A percentile compares a stretch with the other conserved stretches of the same genome.
Evolutionary conservation across 2,329 filamentous ascomycete species (phyloP).

Genomic region (Diaporthe ampelina): DNA sequence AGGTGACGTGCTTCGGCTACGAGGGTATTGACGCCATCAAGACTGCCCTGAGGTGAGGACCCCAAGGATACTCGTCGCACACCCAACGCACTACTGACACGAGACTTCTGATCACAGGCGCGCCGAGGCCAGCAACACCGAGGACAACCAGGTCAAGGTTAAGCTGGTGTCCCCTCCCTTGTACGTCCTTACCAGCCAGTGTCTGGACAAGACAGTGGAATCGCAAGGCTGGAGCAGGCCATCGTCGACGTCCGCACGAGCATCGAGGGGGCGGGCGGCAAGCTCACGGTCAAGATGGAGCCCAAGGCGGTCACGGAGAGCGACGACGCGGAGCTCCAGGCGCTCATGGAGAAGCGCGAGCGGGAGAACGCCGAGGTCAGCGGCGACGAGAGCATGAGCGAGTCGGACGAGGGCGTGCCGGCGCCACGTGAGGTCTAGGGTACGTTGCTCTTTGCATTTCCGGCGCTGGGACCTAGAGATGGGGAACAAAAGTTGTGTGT

Average conservation of each 20-base stretch:
- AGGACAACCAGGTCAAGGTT: slow-evolving; percentile 96
- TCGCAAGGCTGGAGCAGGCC: slow-evolving; percentile 86
- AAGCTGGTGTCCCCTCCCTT: slow-evolving; percentile 97
- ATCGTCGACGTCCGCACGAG: slow-evolving; percentile 88
- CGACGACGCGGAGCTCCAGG: slow-evolving; percentile 96
- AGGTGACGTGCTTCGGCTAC: slow-evolving; percentile 95
- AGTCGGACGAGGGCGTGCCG: slow-evolving; percentile 90
- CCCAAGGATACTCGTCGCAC: neutral
- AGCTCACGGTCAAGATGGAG: slow-evolving; percentile 95
- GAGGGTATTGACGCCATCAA: slow-evolving; percentile 99
- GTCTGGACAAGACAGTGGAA: slow-evolving; percentile 90
- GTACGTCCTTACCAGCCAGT: slow-evolving; percentile 96
- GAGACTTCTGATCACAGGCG: slow-evolving; percentile 48
- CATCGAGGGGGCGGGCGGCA: slow-evolving; percentile 84
- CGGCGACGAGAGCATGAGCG: slow-evolving; percentile 95
- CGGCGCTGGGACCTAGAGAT: slow-evolving; percentile 38
- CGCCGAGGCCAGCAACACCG: slow-evolving; percentile 92
- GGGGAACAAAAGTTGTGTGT: slow-evolving; percentile 33
- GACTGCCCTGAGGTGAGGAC: slow-evolving; percentile 78
- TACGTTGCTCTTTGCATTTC: slow-evolving; percentile 36
- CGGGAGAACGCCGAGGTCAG: slow-evolving; percentile 98
- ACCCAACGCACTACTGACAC: neutral
- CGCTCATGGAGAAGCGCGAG: slow-evolving; percentile 99
- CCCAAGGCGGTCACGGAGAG: slow-evolving; percentile 99
- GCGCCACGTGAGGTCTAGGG: slow-evolving; percentile 46